phyloP scores from a whole-genome alignment of 805 yeast species.

The Barnettozyma siamensis region DNA sequence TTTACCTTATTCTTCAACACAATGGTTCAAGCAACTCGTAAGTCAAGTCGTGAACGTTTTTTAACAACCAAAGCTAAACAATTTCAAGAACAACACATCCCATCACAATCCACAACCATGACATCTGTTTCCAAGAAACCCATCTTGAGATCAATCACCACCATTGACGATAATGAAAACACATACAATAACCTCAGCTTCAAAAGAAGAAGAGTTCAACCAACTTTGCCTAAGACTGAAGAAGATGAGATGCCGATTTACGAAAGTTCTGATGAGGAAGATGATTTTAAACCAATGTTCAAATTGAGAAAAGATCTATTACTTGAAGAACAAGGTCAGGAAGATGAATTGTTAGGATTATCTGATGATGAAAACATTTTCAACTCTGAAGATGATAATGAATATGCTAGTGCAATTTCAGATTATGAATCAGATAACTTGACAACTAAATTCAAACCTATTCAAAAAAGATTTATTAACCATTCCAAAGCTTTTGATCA shows the following conservation, averaged over 20 bases:
- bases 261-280: slow-evolving; percentile 5
- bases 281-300: not conserved
- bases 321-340: slow-evolving; percentile 6
- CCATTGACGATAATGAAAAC: slow-evolving; percentile 25
- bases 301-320: slow-evolving; percentile 4
- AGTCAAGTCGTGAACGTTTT: slow-evolving; percentile 23
- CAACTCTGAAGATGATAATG: slow-evolving; percentile 24
- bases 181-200: slow-evolving; percentile 24
- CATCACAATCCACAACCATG: not conserved
- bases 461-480: slow-evolving; percentile 9
- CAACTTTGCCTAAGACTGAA: not conserved
- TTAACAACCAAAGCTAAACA: slow-evolving; percentile 26
- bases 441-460: not conserved
- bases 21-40: slow-evolving; percentile 23
- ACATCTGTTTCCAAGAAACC: slow-evolving; percentile 17
- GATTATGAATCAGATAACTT: slow-evolving; percentile 21
- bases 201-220: slow-evolving; percentile 20
- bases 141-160: slow-evolving; percentile 24
- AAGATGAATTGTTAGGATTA: slow-evolving; percentile 13
- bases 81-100: slow-evolving; percentile 8
- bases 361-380: slow-evolving; percentile 22
- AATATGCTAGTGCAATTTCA: slow-evolving; percentile 22
- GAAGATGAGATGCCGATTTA: not conserved
- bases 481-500: slow-evolving; percentile 7
- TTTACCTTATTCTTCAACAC: not conserved